These are phyloP conservation scores for Magnusiomyces tetraspermus DNA, from an alignment of 1,139 yeast genomes.

Conservation along the genomic window DNA sequence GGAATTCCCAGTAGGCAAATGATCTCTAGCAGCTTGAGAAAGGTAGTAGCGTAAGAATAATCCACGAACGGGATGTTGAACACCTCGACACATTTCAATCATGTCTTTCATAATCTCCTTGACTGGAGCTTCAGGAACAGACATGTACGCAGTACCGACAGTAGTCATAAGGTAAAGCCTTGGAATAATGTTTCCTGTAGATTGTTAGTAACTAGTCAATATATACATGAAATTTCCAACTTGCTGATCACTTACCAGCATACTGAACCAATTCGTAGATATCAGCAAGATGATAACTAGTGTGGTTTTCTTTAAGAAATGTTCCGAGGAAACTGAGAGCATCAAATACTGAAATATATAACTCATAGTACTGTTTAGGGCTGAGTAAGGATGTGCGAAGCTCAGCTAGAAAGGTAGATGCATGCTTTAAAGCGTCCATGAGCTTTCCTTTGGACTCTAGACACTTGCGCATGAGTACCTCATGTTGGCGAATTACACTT, in stretches of 20 bases:
- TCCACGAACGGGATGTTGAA: slow-evolving; percentile 86
- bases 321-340: slow-evolving; percentile 61
- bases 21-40: slow-evolving; percentile 71
- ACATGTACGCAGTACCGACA: slow-evolving; percentile 83
- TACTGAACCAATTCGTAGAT: slow-evolving; percentile 91
- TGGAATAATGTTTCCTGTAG: slow-evolving; percentile 61
- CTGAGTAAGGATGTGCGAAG: slow-evolving; percentile 64
- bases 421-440: slow-evolving; percentile 83
- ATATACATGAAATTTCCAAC: not conserved
- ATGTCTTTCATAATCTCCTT: slow-evolving; percentile 87
- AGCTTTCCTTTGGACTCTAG: slow-evolving; percentile 58
- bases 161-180: slow-evolving; percentile 90
- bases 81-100: slow-evolving; percentile 98
- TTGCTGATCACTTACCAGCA: slow-evolving; percentile 38
- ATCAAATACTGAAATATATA: slow-evolving; percentile 79
- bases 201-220: not conserved
- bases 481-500: slow-evolving; percentile 57
- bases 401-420: slow-evolving; percentile 74
- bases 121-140: slow-evolving; percentile 67
- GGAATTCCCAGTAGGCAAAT: slow-evolving; percentile 41
- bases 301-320: slow-evolving; percentile 59
- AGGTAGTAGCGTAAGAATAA: slow-evolving; percentile 80
- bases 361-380: slow-evolving; percentile 90
- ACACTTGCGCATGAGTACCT: slow-evolving; percentile 66
- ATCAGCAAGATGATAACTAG: slow-evolving; percentile 74